Evolutionary conservation across 176 grass and related monocot species (phyloP).

Genomic region (Phragmites australis): DNA sequence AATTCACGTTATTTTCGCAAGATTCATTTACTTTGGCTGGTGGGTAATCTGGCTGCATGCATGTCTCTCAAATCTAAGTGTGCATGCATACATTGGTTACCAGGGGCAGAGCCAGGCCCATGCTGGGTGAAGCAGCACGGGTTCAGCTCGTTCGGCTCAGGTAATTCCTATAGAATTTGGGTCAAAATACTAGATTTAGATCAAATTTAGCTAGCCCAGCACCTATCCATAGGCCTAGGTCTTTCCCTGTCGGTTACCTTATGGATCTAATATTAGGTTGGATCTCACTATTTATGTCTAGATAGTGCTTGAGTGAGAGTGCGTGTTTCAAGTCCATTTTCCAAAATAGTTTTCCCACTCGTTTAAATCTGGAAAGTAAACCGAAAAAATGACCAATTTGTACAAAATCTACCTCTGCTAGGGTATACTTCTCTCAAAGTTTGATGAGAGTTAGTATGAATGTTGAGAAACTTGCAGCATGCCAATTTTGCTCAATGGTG

Average conservation of each 20-base stretch:
- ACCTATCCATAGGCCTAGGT: too few relatives aligned
- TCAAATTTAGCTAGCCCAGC: too few relatives aligned
- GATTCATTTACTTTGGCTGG: neutral
- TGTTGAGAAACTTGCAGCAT: neutral
- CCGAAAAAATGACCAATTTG: neutral
- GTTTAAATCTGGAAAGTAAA: neutral
- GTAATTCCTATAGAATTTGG: too few relatives aligned
- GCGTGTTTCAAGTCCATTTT: neutral
- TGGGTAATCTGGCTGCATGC: neutral
- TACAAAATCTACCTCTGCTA: neutral
- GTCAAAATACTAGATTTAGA: too few relatives aligned
- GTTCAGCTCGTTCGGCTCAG: too few relatives aligned
- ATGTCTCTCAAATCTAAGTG: neutral
- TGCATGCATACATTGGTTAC: too few relatives aligned
- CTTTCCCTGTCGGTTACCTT: neutral
- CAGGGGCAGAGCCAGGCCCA: too few relatives aligned
- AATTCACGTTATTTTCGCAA: neutral
- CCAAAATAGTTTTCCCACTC: neutral
- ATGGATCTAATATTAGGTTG: neutral
- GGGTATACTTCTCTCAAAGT: neutral
- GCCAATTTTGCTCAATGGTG: constrained; percentile 1
- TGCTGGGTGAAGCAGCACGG: too few relatives aligned
- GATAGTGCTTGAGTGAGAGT: neutral
- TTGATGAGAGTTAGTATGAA: neutral
- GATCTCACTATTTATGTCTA: too few relatives aligned